A percentile compares a stretch with the other conserved stretches of the same genome.
Evolutionary conservation across 2,329 filamentous ascomycete species (phyloP).

Genomic region (Xylariaceae sp.): DNA sequence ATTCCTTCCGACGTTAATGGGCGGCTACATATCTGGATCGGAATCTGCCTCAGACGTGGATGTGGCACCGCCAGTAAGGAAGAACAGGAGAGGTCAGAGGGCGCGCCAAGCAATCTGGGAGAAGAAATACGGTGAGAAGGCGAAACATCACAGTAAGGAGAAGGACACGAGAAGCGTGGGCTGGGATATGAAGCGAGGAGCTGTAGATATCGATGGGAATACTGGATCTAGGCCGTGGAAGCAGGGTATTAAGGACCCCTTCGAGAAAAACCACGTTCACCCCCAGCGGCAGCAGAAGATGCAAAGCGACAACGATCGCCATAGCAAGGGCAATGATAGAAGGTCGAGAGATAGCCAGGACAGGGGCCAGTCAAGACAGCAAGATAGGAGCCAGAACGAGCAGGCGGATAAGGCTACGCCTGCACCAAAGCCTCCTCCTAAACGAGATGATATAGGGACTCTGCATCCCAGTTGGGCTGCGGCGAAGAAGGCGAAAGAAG

Average conservation of each 20-base stretch:
- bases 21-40: slow-evolving; percentile 72
- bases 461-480: slow-evolving; percentile 63
- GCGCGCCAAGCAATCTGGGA: slow-evolving; percentile 75
- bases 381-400: slow-evolving; percentile 6
- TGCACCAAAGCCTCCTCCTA: slow-evolving; percentile 34
- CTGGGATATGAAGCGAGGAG: slow-evolving; percentile 54
- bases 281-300: slow-evolving; percentile 30
- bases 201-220: slow-evolving; percentile 37
- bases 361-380: slow-evolving; percentile 8
- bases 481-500: slow-evolving; percentile 56
- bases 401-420: slow-evolving; percentile 23
- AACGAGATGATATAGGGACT: slow-evolving; percentile 44
- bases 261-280: slow-evolving; percentile 30
- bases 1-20: slow-evolving; percentile 72
- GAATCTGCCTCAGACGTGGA: slow-evolving; percentile 66
- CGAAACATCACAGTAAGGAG: slow-evolving; percentile 53
- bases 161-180: slow-evolving; percentile 41
- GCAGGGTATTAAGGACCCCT: slow-evolving; percentile 38
- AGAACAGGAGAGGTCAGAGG: slow-evolving; percentile 71
- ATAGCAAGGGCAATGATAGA: background rate
- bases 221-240: slow-evolving; percentile 43
- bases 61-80: slow-evolving; percentile 50
- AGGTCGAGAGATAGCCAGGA: slow-evolving; percentile 3
- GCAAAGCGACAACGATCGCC: slow-evolving; percentile 22
- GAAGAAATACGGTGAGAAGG: slow-evolving; percentile 68